A percentile compares a stretch with the other conserved stretches of the same genome.
These are phyloP conservation scores for Colletotrichum nymphaeae DNA, from an alignment of 2,329 filamentous ascomycete genomes.

Conservation along the genomic window DNA sequence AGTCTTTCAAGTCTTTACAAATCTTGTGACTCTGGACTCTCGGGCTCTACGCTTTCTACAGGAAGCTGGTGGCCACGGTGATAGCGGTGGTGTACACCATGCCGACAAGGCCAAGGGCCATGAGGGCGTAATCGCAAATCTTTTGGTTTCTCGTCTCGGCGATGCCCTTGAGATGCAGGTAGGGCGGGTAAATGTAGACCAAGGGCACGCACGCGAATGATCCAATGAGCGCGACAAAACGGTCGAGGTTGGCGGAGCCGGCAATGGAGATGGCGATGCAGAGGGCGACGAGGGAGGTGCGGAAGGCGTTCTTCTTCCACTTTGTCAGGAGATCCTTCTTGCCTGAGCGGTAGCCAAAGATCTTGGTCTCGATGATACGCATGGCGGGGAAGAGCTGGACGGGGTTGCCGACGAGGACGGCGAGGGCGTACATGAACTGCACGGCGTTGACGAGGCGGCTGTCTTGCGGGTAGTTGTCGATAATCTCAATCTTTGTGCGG, in stretches of 20 bases:
- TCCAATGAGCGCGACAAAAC: slow-evolving; percentile 95
- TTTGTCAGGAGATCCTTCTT: slow-evolving; percentile 74
- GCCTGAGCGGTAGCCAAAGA: slow-evolving; percentile 76
- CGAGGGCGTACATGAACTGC: slow-evolving; percentile 79
- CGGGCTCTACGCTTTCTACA: slow-evolving; percentile 27
- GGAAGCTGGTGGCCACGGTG: slow-evolving; percentile 61
- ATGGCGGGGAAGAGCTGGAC: slow-evolving; percentile 81
- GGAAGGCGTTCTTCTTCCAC: slow-evolving; percentile 81
- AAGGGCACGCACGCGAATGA: slow-evolving; percentile 98
- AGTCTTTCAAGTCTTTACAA: background rate
- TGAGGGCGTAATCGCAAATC: slow-evolving; percentile 69
- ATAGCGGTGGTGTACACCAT: slow-evolving; percentile 80
- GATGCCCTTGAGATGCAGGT: slow-evolving; percentile 75
- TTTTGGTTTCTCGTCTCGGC: slow-evolving; percentile 68
- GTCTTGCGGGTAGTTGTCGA: slow-evolving; percentile 79
- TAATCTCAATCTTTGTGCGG: slow-evolving; percentile 77
- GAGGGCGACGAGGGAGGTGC: slow-evolving; percentile 65
- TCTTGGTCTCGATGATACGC: slow-evolving; percentile 74
- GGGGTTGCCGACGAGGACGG: slow-evolving; percentile 78
- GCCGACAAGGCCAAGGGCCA: slow-evolving; percentile 70
- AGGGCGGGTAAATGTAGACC: slow-evolving; percentile 86
- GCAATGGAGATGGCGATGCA: slow-evolving; percentile 72
- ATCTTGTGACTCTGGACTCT: no score
- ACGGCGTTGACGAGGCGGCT: slow-evolving; percentile 80
- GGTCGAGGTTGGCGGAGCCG: slow-evolving; percentile 79